A percentile compares a stretch with the other conserved stretches of the same genome.
Evolutionary conservation across 1,284 basidiomycete species (phyloP).

Genomic region (Sporisorium iseilematis-ciliati): DNA sequence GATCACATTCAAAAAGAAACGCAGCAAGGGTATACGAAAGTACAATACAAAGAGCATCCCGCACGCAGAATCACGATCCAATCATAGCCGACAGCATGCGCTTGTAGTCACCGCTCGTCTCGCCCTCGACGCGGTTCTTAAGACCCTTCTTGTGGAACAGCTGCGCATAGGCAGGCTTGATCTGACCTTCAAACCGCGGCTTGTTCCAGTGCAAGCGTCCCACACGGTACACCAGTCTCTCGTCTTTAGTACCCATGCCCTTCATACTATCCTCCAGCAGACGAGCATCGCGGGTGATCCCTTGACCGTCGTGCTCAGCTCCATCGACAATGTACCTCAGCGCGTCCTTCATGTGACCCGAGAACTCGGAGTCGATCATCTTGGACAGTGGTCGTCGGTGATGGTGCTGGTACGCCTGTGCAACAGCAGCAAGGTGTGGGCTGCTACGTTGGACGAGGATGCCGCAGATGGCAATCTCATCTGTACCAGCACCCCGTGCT

Average conservation of each 20-base stretch:
- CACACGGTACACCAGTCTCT: slow-evolving; percentile 57
- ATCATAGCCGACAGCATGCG: slow-evolving; percentile 56
- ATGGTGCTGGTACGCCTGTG: slow-evolving; percentile 57
- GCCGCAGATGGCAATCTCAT: slow-evolving; percentile 64
- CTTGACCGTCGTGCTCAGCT: slow-evolving; percentile 63
- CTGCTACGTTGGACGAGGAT: slow-evolving; percentile 66
- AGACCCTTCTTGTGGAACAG: slow-evolving; percentile 63
- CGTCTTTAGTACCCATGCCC: slow-evolving; percentile 67
- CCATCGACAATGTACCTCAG: slow-evolving; percentile 66
- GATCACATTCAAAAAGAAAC: slow-evolving; percentile 1
- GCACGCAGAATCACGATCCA: slow-evolving; percentile 29
- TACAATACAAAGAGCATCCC: neutral
- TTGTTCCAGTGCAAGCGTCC: slow-evolving; percentile 66
- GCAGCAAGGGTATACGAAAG: slow-evolving; percentile 23
- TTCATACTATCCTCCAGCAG: slow-evolving; percentile 66
- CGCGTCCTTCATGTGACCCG: slow-evolving; percentile 65
- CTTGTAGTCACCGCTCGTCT: slow-evolving; percentile 65
- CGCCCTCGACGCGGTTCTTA: slow-evolving; percentile 57
- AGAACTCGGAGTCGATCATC: slow-evolving; percentile 65
- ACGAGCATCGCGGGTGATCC: slow-evolving; percentile 64
- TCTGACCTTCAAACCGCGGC: slow-evolving; percentile 53
- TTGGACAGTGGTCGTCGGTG: slow-evolving; percentile 50
- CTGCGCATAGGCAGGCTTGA: slow-evolving; percentile 66
- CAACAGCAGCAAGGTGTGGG: slow-evolving; percentile 63
- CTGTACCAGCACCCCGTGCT: slow-evolving; percentile 57